Percentiles rank a stretch among this genome's conserved stretches.
These are phyloP conservation scores for Corchorus olitorius DNA, from an alignment of 345 rosid genomes.

Conservation along the genomic window DNA sequence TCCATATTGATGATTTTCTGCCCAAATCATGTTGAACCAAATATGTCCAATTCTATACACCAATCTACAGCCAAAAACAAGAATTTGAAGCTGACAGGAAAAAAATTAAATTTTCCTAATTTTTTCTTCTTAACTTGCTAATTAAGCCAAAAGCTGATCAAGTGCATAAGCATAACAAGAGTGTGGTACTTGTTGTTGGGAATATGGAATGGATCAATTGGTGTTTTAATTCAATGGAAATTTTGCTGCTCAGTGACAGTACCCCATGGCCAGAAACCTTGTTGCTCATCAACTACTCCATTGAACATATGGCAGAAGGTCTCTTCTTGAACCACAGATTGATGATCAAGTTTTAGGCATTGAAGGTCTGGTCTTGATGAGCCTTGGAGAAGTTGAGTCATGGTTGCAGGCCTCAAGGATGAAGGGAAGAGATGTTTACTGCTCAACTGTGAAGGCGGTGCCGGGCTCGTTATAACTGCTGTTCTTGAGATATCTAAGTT, in stretches of 20 bases:
- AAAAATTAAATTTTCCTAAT: slow-evolving; percentile 10
- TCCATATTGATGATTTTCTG: slow-evolving; percentile 31
- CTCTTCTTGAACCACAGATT: slow-evolving; percentile 52
- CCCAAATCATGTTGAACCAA: slow-evolving; percentile 30
- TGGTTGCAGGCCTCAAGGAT: slow-evolving; percentile 49
- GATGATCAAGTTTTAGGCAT: slow-evolving; percentile 49
- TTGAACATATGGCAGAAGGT: slow-evolving; percentile 68
- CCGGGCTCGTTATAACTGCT: slow-evolving; percentile 44
- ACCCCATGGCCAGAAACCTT: slow-evolving; percentile 75
- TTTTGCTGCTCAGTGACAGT: slow-evolving; percentile 46
- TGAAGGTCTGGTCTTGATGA: slow-evolving; percentile 50
- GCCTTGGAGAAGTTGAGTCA: slow-evolving; percentile 49
- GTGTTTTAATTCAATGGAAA: slow-evolving; percentile 42
- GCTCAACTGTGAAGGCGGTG: slow-evolving; percentile 37
- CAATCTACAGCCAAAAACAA: slow-evolving; percentile 32
- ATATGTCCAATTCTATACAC: slow-evolving; percentile 39
- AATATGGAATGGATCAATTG: background rate
- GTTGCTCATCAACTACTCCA: slow-evolving; percentile 71
- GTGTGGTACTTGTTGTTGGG: background rate
- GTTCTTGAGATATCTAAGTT: slow-evolving; percentile 54
- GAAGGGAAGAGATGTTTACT: slow-evolving; percentile 53
- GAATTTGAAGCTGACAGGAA: slow-evolving; percentile 23
- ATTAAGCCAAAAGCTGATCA: slow-evolving; percentile 10
- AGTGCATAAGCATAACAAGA: slow-evolving; percentile 16
- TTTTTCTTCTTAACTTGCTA: slow-evolving; percentile 22